A percentile compares a stretch with the other conserved stretches of the same genome.
These are phyloP conservation scores for Myxozyma sirexii DNA, from an alignment of 805 yeast genomes.

Conservation along the genomic window DNA sequence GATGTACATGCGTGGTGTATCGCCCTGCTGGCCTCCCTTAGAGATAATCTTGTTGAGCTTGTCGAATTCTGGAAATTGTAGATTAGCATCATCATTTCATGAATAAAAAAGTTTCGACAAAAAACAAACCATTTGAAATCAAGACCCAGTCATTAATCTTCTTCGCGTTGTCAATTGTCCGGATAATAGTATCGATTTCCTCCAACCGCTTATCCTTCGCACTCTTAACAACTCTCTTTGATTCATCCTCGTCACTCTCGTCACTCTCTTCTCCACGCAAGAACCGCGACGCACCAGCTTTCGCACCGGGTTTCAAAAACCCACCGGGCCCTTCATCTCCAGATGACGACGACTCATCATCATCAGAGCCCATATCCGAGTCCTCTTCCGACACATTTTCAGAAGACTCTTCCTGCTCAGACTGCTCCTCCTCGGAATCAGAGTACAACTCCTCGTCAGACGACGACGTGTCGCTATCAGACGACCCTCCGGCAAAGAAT, in stretches of 20 bases:
- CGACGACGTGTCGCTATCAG: constrained; percentile 61
- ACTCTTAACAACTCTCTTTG: constrained; percentile 83
- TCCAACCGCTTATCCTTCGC: constrained; percentile 92
- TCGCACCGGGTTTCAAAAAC: constrained; percentile 44
- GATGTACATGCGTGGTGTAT: constrained; percentile 72
- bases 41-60: constrained; percentile 65
- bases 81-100: background rate
- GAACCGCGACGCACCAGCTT: constrained; percentile 43
- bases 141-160: constrained; percentile 77
- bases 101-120: background rate
- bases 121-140: constrained; percentile 51
- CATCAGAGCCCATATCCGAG: constrained; percentile 44
- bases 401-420: constrained; percentile 41
- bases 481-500: constrained; percentile 69
- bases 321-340: constrained; percentile 44
- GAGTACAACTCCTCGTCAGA: constrained; percentile 62
- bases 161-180: constrained; percentile 67
- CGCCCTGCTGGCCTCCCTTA: constrained; percentile 73
- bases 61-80: constrained; percentile 63
- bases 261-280: constrained; percentile 46
- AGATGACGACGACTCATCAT: constrained; percentile 43
- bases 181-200: constrained; percentile 71
- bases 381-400: constrained; percentile 49
- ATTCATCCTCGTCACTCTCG: constrained; percentile 58
- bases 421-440: constrained; percentile 38